Evolutionary conservation across 108 stramenopile species (phyloP), one percentile per base, ranked within the genome.

Genomic region (Skeletonema costatum): DNA sequence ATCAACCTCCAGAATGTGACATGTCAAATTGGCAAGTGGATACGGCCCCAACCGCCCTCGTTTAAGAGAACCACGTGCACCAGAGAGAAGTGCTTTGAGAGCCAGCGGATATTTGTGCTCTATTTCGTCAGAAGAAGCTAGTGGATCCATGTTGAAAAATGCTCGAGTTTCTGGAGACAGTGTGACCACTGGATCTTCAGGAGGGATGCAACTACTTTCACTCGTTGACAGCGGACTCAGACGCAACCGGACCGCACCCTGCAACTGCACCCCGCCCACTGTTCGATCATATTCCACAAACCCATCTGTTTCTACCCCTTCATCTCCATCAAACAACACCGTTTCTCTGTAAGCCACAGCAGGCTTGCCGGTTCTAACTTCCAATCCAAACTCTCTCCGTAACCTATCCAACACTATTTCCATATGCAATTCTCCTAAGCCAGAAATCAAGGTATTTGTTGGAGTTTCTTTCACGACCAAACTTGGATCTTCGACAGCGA

Each of bases 391-490:
- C 66, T 96, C 96, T 41, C 96, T 73, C 39, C 58, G 80, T 16
- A 96, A 62, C 29, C 95, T 74, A 86, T 96, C 95, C 36, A 93
- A 68, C 6, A 89, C 85, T 31, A 96, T 89, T 65, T 96, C 95
- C 71, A 96, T 88, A 62, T 96, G 95, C 35, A 96, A 79, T 73
- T 96, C 95, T 21, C 95, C 95, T 50, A 96, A 71, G 35, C 95
- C 95, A 17, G 91, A 91, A 16, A 96, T 72, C 9, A 94, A 63
- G 1, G 92, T 96, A 19, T 79, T 77, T 4, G 90, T 91, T 12
- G 89, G 90, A 3, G 84, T 90, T 79, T 94, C 95, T 77, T 93
- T 89, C 5, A 96, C 92, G 7, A 88, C 70, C 19, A 96, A 73
- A 72, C 90, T 92, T 0, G 95, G 95, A 85, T 96, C 95, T 87